Conservation (phyloP, 352 stramenopile species). For the Phytophthora sansomeana region DNA sequence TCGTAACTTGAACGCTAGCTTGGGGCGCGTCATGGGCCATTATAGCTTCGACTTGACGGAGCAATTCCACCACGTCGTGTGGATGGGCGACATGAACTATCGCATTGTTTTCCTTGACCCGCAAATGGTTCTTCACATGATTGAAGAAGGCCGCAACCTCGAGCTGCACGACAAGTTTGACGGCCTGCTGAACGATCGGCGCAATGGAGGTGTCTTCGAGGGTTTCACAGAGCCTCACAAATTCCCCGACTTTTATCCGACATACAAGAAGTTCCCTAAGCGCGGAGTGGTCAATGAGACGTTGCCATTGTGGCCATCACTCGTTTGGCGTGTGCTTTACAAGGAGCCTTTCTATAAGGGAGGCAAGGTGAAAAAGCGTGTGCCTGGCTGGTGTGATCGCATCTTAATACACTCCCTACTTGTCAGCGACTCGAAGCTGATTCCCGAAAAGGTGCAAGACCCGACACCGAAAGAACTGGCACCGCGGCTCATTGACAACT, state of each 20-base stretch:
- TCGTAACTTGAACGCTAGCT: constrained; percentile 73
- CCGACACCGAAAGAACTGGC: constrained; percentile 47
- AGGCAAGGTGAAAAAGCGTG: constrained; percentile 90
- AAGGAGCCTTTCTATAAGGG: constrained; percentile 93
- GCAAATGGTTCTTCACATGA: constrained; percentile 80
- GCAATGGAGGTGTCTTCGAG: constrained; percentile 79
- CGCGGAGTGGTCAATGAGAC: constrained; percentile 70
- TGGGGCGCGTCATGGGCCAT: constrained; percentile 85
- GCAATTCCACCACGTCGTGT: constrained; percentile 91
- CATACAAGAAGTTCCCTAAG: constrained; percentile 90
- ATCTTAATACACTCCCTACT: constrained; percentile 87
- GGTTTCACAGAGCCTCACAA: constrained; percentile 85
- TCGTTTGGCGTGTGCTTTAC: constrained; percentile 84
- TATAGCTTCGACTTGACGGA: constrained; percentile 84
- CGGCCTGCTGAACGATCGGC: constrained; percentile 80
- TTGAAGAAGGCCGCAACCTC: constrained; percentile 75
- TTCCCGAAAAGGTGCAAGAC: constrained; percentile 79
- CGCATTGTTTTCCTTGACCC: constrained; percentile 80
- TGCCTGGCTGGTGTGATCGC: constrained; percentile 88
- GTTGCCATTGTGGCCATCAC: constrained; percentile 69
- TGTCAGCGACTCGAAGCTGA: constrained; percentile 79
- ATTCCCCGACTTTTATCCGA: constrained; percentile 90
- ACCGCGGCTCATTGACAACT: constrained; percentile 72
- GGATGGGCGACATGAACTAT: constrained; percentile 93
- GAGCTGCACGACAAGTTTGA: constrained; percentile 90